Evolutionary conservation across 345 rosid genomes (phyloP).

Genomic region (Populus euphratica): DNA sequence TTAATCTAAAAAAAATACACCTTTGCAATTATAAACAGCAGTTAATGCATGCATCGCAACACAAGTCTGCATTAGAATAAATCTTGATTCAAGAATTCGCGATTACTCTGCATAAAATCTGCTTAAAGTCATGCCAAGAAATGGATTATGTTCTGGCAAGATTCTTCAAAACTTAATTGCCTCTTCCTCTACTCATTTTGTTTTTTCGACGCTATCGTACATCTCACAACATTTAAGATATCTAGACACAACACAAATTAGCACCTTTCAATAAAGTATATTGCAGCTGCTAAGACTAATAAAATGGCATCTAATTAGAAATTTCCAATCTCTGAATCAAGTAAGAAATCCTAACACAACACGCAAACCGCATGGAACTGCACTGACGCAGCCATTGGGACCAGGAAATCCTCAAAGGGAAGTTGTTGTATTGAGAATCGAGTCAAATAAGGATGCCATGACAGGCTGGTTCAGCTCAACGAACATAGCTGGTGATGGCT

Average conservation of each 20-base stretch:
- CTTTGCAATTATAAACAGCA: background rate
- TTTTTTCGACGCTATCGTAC: background rate
- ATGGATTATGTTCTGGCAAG: background rate
- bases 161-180: background rate
- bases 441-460: constrained; percentile 29
- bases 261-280: constrained; percentile 4
- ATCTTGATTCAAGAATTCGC: background rate
- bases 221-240: background rate
- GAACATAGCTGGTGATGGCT: background rate
- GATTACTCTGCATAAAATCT: background rate
- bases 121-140: background rate
- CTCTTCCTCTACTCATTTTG: background rate
- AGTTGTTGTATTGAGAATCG: background rate
- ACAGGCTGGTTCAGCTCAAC: constrained; percentile 11
- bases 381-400: constrained; percentile 2
- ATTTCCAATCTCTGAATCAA: constrained; percentile 21
- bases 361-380: constrained; percentile 15
- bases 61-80: background rate
- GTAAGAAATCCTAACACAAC: constrained; percentile 18
- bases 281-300: constrained; percentile 2
- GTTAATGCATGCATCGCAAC: background rate
- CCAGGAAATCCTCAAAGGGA: constrained; percentile 9
- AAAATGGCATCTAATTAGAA: constrained; percentile 12
- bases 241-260: background rate
- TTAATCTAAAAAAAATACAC: too few species aligned